Conservation (phyloP, 257 asterid genomes). For the Solanum habrochaites region DNA sequence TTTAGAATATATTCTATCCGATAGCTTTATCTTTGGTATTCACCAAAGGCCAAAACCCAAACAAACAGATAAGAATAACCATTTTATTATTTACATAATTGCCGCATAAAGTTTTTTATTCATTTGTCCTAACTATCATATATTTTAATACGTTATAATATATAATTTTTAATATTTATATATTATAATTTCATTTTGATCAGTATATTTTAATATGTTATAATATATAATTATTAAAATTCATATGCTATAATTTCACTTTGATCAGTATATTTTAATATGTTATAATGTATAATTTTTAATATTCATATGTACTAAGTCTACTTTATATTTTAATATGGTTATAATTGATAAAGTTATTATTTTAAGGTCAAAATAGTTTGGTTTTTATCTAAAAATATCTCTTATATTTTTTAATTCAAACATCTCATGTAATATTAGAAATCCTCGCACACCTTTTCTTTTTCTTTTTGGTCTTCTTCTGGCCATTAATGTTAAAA, state of each 20-base stretch:
- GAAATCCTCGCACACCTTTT: background rate
- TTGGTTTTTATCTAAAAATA: accelerated
- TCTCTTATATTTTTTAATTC: background rate
- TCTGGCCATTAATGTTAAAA: background rate
- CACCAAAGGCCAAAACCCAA: background rate
- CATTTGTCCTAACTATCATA: background rate
- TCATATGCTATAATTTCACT: too few relatives aligned
- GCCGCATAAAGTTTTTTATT: background rate
- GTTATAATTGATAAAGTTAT: too few relatives aligned
- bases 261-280: too few relatives aligned
- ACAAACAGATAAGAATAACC: background rate
- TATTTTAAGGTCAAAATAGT: too few relatives aligned
- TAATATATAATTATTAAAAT: too few relatives aligned
- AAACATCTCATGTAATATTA: background rate
- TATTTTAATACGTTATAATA: background rate
- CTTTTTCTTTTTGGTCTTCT: background rate
- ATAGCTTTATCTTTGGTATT: background rate
- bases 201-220: too few relatives aligned
- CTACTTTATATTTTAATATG: too few relatives aligned
- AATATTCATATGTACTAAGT: too few relatives aligned
- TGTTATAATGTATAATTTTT: too few relatives aligned
- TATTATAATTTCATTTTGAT: too few relatives aligned
- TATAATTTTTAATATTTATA: too few relatives aligned
- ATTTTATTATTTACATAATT: background rate
- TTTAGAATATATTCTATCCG: background rate